Evolutionary conservation across 805 yeast genomes (phyloP).

Genomic region (Lachancea sp.): DNA sequence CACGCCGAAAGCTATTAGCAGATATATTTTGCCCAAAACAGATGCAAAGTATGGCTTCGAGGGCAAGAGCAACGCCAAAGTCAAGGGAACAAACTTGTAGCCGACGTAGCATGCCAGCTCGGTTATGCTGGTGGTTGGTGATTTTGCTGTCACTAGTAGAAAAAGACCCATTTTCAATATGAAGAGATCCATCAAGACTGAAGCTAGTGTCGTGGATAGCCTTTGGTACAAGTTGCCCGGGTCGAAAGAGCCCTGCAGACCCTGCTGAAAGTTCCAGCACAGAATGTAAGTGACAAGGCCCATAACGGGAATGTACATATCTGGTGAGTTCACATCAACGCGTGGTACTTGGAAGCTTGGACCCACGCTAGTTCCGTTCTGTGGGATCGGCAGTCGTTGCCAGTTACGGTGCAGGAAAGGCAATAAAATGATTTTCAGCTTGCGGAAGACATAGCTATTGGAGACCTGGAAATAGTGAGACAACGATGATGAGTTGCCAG

Average conservation of each 20-base stretch:
- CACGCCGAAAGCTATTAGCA: slow-evolving; percentile 52
- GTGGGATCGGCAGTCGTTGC: slow-evolving; percentile 47
- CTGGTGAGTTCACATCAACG: slow-evolving; percentile 92
- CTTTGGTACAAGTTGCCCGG: slow-evolving; percentile 87
- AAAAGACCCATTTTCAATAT: slow-evolving; percentile 79
- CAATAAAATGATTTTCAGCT: slow-evolving; percentile 65
- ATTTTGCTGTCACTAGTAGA: slow-evolving; percentile 40
- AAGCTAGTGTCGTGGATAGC: slow-evolving; percentile 80
- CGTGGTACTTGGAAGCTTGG: slow-evolving; percentile 51
- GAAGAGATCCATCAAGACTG: slow-evolving; percentile 66
- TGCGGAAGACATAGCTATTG: slow-evolving; percentile 74
- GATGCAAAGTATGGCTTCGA: slow-evolving; percentile 37
- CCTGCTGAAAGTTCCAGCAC: slow-evolving; percentile 77
- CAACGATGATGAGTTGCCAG: slow-evolving; percentile 42
- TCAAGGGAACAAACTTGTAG: slow-evolving; percentile 83
- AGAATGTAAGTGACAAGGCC: slow-evolving; percentile 82
- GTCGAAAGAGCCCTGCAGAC: slow-evolving; percentile 82
- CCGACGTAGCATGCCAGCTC: slow-evolving; percentile 89
- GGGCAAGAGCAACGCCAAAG: slow-evolving; percentile 49
- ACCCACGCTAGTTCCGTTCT: slow-evolving; percentile 8
- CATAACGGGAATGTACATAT: slow-evolving; percentile 92
- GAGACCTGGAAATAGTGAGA: slow-evolving; percentile 89
- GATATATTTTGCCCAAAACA: slow-evolving; percentile 43
- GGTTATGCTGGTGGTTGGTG: slow-evolving; percentile 46
- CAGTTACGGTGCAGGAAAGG: slow-evolving; percentile 85